These are phyloP conservation scores for Malassezia pachydermatis DNA, from an alignment of 1,284 basidiomycete species.

Conservation along the genomic window DNA sequence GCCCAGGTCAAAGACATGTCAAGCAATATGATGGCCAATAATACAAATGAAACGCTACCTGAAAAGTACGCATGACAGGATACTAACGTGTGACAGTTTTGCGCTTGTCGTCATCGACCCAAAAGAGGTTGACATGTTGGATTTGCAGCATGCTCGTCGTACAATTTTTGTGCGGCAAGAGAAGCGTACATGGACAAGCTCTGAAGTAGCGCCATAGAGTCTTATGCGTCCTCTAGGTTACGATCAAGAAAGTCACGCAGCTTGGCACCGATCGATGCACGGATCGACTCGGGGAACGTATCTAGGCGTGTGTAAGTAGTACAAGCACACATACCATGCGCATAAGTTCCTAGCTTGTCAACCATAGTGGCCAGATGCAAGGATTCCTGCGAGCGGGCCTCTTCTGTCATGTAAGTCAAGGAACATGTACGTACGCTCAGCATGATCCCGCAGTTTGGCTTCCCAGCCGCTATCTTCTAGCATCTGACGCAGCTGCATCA, in stretches of 20 bases:
- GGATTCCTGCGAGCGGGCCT: conserved; percentile 7
- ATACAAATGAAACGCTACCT: not conserved
- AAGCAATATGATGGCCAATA: no score
- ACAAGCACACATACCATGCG: conserved; percentile 6
- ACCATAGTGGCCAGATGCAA: conserved; percentile 12
- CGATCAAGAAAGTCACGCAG: conserved; percentile 16
- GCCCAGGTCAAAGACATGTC: no score
- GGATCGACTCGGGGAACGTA: conserved; percentile 15
- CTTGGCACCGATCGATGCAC: conserved; percentile 5
- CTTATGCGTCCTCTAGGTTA: conserved; percentile 16
- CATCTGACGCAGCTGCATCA: conserved; percentile 6
- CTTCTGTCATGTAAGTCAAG: conserved; percentile 2
- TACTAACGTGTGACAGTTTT: conserved; percentile 2
- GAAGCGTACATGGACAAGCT: not conserved
- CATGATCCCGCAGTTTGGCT: conserved; percentile 12
- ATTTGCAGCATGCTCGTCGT: not conserved
- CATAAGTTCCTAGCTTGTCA: conserved; percentile 14
- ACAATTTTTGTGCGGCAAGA: not conserved
- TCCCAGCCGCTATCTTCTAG: conserved; percentile 17
- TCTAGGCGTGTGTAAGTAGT: conserved; percentile 4
- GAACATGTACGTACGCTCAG: conserved; percentile 10
- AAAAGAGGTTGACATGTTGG: conserved; percentile 8
- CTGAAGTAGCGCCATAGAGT: conserved; percentile 4
- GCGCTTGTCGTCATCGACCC: conserved; percentile 14
- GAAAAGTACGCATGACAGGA: not conserved